Conservation (phyloP, 176 grass and related monocot genomes). For the Eleusine coracana region DNA sequence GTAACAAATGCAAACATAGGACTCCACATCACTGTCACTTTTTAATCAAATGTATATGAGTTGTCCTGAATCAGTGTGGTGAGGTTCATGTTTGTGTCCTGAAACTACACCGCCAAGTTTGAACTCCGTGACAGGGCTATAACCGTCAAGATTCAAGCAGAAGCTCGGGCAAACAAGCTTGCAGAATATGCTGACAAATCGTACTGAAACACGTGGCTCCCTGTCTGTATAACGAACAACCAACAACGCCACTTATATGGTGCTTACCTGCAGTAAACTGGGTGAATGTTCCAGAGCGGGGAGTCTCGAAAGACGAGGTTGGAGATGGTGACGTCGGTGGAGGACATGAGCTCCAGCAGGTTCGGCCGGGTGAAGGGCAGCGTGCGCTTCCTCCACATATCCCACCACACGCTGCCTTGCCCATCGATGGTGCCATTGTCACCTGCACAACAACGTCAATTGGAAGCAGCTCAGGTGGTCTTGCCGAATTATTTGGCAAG, state of each 20-base stretch:
- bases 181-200: not conserved
- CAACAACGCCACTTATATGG: no score
- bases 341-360: constrained; percentile 77
- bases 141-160: not conserved
- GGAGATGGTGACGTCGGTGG: constrained; percentile 63
- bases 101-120: not conserved
- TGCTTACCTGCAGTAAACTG: constrained; percentile 68
- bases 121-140: no score
- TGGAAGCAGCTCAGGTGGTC: not conserved
- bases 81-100: not conserved
- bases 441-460: constrained; percentile 36
- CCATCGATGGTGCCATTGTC: constrained; percentile 85
- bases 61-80: no score
- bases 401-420: constrained; percentile 81
- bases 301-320: constrained; percentile 76
- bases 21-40: not conserved
- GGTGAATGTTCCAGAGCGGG: constrained; percentile 88
- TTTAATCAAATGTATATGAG: not conserved
- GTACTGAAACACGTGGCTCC: constrained; percentile 9
- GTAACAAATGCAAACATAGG: no score
- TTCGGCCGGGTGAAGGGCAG: constrained; percentile 68
- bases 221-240: no score
- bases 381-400: constrained; percentile 77
- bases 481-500: no score
- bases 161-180: not conserved